A percentile compares a stretch with the other conserved stretches of the same genome.
Evolutionary conservation across 2,329 filamentous ascomycete genomes (phyloP).

Genomic region (Alternaria gaisen): DNA sequence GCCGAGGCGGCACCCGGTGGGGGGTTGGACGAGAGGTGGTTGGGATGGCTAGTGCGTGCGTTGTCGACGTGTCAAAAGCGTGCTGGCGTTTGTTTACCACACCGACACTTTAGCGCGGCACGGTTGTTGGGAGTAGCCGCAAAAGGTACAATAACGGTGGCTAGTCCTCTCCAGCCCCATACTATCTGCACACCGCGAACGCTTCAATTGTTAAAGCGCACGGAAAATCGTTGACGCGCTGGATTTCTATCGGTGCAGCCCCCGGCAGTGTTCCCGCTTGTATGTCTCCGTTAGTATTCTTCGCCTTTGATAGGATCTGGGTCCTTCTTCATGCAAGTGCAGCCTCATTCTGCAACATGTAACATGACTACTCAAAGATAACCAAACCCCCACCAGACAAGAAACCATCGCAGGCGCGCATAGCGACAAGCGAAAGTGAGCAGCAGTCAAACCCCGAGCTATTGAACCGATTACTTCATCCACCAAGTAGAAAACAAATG

Average conservation of each 20-base stretch:
- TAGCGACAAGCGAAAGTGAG: constrained; percentile 4
- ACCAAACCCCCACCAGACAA: background rate
- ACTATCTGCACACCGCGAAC: constrained; percentile 4
- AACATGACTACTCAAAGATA: constrained; percentile 1
- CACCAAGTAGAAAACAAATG: background rate
- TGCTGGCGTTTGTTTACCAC: constrained; percentile 30
- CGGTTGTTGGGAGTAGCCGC: constrained; percentile 27
- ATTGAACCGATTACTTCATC: background rate
- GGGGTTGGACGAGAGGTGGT: constrained; percentile 1
- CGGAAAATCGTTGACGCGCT: background rate
- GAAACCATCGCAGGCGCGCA: constrained; percentile 5
- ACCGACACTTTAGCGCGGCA: constrained; percentile 21
- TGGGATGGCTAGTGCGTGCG: constrained; percentile 26
- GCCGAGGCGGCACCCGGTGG: constrained; percentile 3
- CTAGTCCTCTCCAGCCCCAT: constrained; percentile 13
- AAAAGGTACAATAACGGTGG: constrained; percentile 17
- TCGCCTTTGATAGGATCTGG: constrained; percentile 15
- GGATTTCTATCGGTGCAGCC: background rate
- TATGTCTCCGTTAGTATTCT: constrained; percentile 9
- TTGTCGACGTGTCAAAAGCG: constrained; percentile 27
- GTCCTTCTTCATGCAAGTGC: constrained; percentile 10
- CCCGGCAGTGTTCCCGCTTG: background rate
- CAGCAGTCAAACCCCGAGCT: background rate
- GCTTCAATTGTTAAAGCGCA: background rate
- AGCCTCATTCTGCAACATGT: constrained; percentile 10